These are phyloP conservation scores for Penicillium daleae DNA, from an alignment of 495 filamentous ascomycete genomes.

Conservation along the genomic window DNA sequence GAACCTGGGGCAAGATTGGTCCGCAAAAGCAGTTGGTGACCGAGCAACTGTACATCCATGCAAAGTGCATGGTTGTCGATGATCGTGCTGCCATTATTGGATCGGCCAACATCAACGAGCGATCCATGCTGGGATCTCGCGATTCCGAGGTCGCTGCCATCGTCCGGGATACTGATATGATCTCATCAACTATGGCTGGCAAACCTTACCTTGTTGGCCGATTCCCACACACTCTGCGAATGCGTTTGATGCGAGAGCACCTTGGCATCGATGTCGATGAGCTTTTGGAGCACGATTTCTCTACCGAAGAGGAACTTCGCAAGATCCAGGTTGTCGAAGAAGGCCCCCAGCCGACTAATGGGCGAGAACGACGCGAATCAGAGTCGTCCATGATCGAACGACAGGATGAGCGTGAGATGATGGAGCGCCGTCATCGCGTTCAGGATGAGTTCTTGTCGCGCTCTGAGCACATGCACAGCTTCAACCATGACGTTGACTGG, in stretches of 20 bases:
- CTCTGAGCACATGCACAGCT: constrained; percentile 68
- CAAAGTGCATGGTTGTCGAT: constrained; percentile 96
- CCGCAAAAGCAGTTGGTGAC: constrained; percentile 81
- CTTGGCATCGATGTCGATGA: constrained; percentile 93
- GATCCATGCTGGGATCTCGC: constrained; percentile 88
- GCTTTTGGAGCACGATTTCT: constrained; percentile 77
- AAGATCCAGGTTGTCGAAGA: constrained; percentile 47
- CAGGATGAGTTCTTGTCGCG: constrained; percentile 66
- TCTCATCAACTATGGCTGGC: constrained; percentile 89
- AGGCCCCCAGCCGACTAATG: constrained; percentile 24
- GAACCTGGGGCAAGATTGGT: constrained; percentile 92
- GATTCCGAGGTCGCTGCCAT: constrained; percentile 93
- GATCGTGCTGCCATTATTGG: constrained; percentile 93
- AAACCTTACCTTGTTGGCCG: constrained; percentile 85
- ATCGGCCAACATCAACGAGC: constrained; percentile 98
- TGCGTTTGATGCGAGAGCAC: constrained; percentile 96
- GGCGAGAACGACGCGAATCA: constrained; percentile 33
- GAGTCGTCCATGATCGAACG: constrained; percentile 45
- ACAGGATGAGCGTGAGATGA: constrained; percentile 54
- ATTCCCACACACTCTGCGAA: constrained; percentile 90
- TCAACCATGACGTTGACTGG: constrained; percentile 84
- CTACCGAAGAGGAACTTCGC: constrained; percentile 49
- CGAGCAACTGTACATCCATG: constrained; percentile 97
- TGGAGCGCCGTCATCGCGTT: constrained; percentile 59
- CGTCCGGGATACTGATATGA: constrained; percentile 91